Evolutionary conservation across 345 rosid genomes (phyloP).

Genomic region (Anacardium occidentale): DNA sequence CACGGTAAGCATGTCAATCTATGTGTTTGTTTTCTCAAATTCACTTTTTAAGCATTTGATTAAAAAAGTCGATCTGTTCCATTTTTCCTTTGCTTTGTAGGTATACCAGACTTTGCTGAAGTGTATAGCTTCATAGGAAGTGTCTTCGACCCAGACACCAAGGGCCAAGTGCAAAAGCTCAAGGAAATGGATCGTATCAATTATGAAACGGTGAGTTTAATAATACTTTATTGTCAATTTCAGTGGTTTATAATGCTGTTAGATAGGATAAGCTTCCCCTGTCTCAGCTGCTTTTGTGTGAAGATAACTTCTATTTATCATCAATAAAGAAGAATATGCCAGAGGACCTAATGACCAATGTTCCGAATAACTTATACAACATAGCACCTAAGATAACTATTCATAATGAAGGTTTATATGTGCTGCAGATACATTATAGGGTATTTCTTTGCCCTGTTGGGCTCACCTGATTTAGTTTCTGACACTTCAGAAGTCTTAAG

Average conservation of each 20-base stretch:
- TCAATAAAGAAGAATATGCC: not conserved
- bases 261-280: constrained; percentile 5
- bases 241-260: not conserved
- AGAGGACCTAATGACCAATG: not conserved
- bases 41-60: constrained; percentile 6
- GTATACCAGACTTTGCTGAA: constrained; percentile 84
- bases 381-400: not conserved
- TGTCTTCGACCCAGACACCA: constrained; percentile 75
- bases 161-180: constrained; percentile 70
- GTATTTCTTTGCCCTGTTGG: no score
- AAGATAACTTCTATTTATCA: not conserved
- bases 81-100: constrained; percentile 40
- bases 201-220: constrained; percentile 78
- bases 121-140: constrained; percentile 91
- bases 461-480: no score
- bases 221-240: constrained; percentile 9
- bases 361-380: not conserved
- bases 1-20: constrained; percentile 47
- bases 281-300: not conserved
- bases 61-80: constrained; percentile 7
- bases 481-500: no score
- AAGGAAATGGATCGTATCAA: constrained; percentile 97
- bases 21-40: not conserved
- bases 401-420: not conserved
- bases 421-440: no score